Base-by-base conservation (phyloP, 768 basidiomycete genomes). In the Suillus brevipes region DNA sequence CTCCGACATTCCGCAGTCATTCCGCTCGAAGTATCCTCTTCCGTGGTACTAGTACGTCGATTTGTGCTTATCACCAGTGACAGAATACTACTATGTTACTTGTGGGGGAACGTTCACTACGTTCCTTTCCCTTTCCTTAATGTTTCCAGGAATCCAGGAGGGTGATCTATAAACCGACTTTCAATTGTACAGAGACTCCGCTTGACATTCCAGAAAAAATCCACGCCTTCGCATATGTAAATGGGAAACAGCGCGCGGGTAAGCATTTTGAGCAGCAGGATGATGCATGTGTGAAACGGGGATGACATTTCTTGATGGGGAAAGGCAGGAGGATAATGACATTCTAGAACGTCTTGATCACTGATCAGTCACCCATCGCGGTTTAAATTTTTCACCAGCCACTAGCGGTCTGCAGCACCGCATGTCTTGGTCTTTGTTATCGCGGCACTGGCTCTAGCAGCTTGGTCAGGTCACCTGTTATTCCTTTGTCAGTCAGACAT, bases 201-300 rank as follows among this genome's bases (percentile, higher is more conserved):
- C 23, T 58, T 4, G 55, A 13, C 7, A 37, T 37, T 28, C 50
- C 18, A 36, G 53, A 55, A 55, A 25, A 6, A 20, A 59, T 42
- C 3, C 3, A 31, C 4, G 38, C 23, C 25, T 40, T 13, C 18
- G 25, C 40, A 28, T 42, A 42, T 36, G 34, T 36, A 36, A 13
- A 25, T 40, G 31, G 28, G 25, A 31, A 28, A 42, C 6, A 18
- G 25, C 20, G 31, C 20, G 31, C 38, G 12, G 38, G 40, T 31
- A 28, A 8, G 34, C 34, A 36, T 18, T 40, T 59, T 55, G 38
- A 42, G 25, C 58, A 59, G 58, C 40, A 59, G 58, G 40, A 20
- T 59, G 18, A 6, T 42, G 58, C 58, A 20, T 59, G 58, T 59
- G 28, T 59, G 20, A 43, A 59, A 59, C 18, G 38, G 38, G 25